phyloP scores from a whole-genome alignment of 345 rosid species.

The Fremontodendron californicum region DNA sequence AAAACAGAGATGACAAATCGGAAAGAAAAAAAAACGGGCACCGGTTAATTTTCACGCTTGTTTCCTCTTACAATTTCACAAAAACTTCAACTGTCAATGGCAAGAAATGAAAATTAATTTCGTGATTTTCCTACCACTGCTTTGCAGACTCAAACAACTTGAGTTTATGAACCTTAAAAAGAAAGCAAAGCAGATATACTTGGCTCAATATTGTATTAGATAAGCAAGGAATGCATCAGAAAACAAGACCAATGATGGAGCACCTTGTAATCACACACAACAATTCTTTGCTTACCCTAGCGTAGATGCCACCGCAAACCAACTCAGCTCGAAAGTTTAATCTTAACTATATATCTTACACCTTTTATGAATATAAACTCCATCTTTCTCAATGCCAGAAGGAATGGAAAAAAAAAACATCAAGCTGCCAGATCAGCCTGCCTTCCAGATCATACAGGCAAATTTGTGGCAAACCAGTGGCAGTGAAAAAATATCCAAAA shows the following conservation, averaged over 20 bases:
- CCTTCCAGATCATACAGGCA: background rate
- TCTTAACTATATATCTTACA: background rate
- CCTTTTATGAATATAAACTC: background rate
- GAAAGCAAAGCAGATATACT: background rate
- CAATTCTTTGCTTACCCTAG: background rate
- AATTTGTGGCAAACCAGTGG: background rate
- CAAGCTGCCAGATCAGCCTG: background rate
- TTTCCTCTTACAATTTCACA: background rate
- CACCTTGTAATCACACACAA: background rate
- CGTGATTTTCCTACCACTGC: background rate
- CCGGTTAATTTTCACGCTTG: background rate
- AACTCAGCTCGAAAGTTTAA: background rate
- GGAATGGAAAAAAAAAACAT: background rate
- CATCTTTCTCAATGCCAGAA: background rate
- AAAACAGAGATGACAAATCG: background rate
- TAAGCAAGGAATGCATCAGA: background rate
- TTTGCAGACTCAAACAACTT: background rate
- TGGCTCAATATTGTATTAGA: background rate
- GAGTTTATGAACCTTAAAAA: background rate
- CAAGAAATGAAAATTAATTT: background rate
- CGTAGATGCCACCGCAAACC: background rate
- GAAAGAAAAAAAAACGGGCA: background rate
- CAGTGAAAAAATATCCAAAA: background rate
- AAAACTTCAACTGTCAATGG: background rate
- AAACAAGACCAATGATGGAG: background rate